Percentiles rank a stretch among this genome's conserved stretches.
Evolutionary conservation across 192 early-diverging fungal species (phyloP).

Genomic region (Umbelopsis sp.): DNA sequence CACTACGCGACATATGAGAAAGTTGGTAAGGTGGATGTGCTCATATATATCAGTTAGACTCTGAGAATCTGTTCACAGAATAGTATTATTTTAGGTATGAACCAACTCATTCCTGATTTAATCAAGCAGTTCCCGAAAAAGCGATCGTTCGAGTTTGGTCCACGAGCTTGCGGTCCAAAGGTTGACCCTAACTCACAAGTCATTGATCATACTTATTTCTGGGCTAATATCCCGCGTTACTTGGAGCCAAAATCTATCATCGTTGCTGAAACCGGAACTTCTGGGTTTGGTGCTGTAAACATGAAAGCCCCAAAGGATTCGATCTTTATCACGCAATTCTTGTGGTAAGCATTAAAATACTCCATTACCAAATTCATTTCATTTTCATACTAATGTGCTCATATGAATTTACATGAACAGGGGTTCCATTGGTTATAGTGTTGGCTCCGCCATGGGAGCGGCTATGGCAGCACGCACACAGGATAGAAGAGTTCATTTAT

Average conservation of each 20-base stretch:
- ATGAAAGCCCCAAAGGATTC: constrained; percentile 36
- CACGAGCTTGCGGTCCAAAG: background rate
- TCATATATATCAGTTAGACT: background rate
- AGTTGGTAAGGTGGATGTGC: constrained; percentile 33
- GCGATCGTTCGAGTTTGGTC: background rate
- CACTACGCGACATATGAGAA: constrained; percentile 41
- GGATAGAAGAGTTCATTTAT: constrained; percentile 43
- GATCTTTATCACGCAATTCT: constrained; percentile 43
- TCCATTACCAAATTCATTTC: background rate
- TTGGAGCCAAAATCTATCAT: constrained; percentile 35
- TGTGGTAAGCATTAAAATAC: constrained; percentile 24
- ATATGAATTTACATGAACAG: background rate
- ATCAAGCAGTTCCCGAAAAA: constrained; percentile 3
- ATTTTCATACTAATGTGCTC: constrained; percentile 1
- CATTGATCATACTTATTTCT: constrained; percentile 42
- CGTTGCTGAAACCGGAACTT: constrained; percentile 50
- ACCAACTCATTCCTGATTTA: background rate
- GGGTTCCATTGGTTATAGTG: constrained; percentile 41
- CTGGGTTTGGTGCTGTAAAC: constrained; percentile 42
- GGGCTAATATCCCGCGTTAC: constrained; percentile 39
- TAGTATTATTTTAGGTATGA: background rate
- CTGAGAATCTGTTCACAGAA: background rate
- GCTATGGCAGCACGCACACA: constrained; percentile 39
- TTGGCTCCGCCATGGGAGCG: constrained; percentile 48
- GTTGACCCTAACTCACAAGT: constrained; percentile 17